Evolutionary conservation across 352 stramenopile genomes (phyloP), one percentile per base, ranked within the genome.

Genomic region (Phytophthora megakarya): DNA sequence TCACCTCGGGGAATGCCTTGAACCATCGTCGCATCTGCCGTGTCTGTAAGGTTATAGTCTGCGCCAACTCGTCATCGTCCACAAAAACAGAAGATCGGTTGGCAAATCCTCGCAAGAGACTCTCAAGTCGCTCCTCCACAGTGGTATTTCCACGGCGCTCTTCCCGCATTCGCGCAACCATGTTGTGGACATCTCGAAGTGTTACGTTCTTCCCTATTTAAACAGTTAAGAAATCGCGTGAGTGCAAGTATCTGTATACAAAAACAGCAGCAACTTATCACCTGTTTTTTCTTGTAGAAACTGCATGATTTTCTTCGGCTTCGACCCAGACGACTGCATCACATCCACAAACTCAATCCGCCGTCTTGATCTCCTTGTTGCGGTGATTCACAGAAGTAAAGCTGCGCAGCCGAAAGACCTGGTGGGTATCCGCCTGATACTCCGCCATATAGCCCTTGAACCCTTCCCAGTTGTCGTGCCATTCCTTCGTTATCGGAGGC

Each of bases 21-120:
- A 61, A 61, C 19, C 30, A 51, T 3, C 53, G 26, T 3, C 53
- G 42, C 40, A 61, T 61, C n/a, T 50, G 26, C 1, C 39, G 28
- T 10, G 52, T 61, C 13, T 61, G 52, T 5, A 61, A 3, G 3
- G 39, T 52, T 8, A 61, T 50, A 15, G 39, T 61, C 15, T 61
- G 52, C 12, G 26, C 52, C 12, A 22, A 25, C 3, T 19, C 12
- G 5, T 52, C 40, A 5, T 50, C 30, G 11, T 56, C 48, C 0
- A 61, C 40, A 42, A 38, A 61, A 5, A 61, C 37, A 48, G 21
- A 28, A 48, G 42, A 19, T 16, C 8, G 42, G 23, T 48, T 48
- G 8, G 21, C 42, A 33, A 48, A 48, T 33, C 22, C 42, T 18
- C 33, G 21, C 42, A 48, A 22, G 2, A 28, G 21, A 2, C 5